Evolutionary conservation across 2,329 filamentous ascomycete species (phyloP).

Genomic region (Beauveria bassiana): DNA sequence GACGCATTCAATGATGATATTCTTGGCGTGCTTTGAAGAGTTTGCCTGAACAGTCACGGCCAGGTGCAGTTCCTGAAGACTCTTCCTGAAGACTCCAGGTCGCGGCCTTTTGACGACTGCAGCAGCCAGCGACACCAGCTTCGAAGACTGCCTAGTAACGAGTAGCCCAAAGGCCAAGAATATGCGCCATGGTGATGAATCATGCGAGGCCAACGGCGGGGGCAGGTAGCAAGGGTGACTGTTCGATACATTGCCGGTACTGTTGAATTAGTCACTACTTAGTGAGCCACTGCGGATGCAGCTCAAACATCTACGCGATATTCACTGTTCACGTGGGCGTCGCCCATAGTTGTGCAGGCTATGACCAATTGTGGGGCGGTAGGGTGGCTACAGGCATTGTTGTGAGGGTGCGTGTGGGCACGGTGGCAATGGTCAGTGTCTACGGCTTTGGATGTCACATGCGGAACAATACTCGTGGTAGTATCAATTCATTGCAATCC

Average conservation of each 20-base stretch:
- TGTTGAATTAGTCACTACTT: too few species aligned
- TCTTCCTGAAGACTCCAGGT: conserved; percentile 33
- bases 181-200: neutral
- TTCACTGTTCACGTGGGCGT: too few species aligned
- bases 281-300: too few species aligned
- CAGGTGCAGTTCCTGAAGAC: conserved; percentile 31
- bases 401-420: too few species aligned
- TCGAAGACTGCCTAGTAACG: conserved; percentile 27
- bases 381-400: too few species aligned
- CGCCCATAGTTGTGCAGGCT: too few species aligned
- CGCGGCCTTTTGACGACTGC: conserved; percentile 25
- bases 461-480: neutral
- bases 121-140: conserved; percentile 18
- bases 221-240: too few species aligned
- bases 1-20: conserved; percentile 27
- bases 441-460: neutral
- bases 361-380: too few species aligned
- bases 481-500: conserved; percentile 24
- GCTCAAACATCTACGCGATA: too few species aligned
- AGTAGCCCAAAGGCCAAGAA: neutral
- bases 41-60: conserved; percentile 25
- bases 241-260: neutral
- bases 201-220: neutral
- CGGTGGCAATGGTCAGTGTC: too few species aligned
- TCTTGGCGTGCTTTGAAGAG: conserved; percentile 32